Conservation (phyloP, 1,284 basidiomycete genomes). For the Erythrobasidium hasegawianum region DNA sequence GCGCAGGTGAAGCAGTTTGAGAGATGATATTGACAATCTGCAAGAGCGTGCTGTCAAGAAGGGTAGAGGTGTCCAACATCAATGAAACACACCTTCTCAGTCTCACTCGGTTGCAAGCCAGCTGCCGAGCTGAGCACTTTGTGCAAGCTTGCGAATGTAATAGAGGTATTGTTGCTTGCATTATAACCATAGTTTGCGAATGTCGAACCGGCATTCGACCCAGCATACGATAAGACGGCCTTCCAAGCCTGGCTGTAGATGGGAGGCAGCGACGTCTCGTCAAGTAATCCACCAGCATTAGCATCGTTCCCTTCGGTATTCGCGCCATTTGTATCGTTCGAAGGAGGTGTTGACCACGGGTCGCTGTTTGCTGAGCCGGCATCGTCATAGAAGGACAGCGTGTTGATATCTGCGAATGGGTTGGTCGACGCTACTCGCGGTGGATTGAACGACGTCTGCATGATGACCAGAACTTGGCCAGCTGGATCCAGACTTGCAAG, state of each 20-base stretch:
- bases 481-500: too few species aligned
- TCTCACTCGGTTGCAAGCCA: conserved; percentile 13
- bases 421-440: not conserved
- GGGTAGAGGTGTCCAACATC: not conserved
- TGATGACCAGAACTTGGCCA: not conserved
- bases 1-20: not conserved
- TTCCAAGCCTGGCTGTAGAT: conserved; percentile 24
- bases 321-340: not conserved
- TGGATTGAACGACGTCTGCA: not conserved
- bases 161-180: not conserved
- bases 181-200: not conserved
- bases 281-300: not conserved
- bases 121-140: conserved; percentile 9
- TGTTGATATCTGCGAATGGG: not conserved
- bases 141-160: conserved; percentile 16
- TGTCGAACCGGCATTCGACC: conserved; percentile 7
- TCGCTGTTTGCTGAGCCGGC: not conserved
- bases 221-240: conserved; percentile 2
- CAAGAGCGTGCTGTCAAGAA: not conserved
- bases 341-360: conserved; percentile 4
- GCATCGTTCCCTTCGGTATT: not conserved
- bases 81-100: conserved; percentile 8
- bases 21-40: conserved; percentile 34
- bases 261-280: conserved; percentile 16
- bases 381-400: conserved; percentile 2